Percentiles rank a stretch among this genome's conserved stretches.
Conservation (phyloP, 2,329 filamentous ascomycete genomes). For the Cladosporium halotolerans region DNA sequence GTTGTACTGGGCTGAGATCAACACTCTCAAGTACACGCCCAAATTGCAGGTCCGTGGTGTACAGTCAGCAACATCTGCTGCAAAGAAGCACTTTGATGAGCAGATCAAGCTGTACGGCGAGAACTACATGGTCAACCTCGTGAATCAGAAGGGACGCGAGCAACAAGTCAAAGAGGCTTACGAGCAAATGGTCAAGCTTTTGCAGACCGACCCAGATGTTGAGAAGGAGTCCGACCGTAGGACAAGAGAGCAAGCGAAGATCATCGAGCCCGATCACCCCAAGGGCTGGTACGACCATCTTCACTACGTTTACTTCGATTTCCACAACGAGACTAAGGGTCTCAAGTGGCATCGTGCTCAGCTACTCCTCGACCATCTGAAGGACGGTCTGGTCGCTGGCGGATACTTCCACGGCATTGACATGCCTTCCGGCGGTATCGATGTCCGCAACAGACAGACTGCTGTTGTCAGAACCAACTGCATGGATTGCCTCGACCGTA, state of each 20-base stretch:
- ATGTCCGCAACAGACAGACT: constrained; percentile 73
- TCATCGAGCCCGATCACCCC: constrained; percentile 59
- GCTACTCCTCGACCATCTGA: constrained; percentile 74
- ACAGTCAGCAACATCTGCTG: constrained; percentile 71
- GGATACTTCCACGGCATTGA: constrained; percentile 92
- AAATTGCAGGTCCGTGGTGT: constrained; percentile 81
- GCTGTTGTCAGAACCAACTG: constrained; percentile 96
- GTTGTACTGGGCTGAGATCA: constrained; percentile 93
- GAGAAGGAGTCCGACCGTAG: constrained; percentile 54
- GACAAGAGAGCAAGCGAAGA: constrained; percentile 73
- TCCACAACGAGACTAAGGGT: constrained; percentile 95
- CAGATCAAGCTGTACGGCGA: constrained; percentile 92
- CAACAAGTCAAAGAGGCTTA: constrained; percentile 85
- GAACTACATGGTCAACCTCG: constrained; percentile 93
- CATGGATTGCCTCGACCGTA: constrained; percentile 98
- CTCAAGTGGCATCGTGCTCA: constrained; percentile 88
- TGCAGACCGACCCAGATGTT: constrained; percentile 65
- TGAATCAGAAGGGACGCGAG: constrained; percentile 93
- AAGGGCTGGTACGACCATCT: constrained; percentile 69
- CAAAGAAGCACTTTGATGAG: constrained; percentile 82
- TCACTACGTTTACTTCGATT: constrained; percentile 98
- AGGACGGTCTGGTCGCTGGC: constrained; percentile 67
- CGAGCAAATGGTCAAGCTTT: constrained; percentile 75
- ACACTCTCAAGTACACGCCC: constrained; percentile 84
- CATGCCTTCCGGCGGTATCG: constrained; percentile 66